Percentiles rank a stretch among this genome's conserved stretches.
phyloP scores from a whole-genome alignment of 805 yeast species.

The Candida xyloterini region DNA sequence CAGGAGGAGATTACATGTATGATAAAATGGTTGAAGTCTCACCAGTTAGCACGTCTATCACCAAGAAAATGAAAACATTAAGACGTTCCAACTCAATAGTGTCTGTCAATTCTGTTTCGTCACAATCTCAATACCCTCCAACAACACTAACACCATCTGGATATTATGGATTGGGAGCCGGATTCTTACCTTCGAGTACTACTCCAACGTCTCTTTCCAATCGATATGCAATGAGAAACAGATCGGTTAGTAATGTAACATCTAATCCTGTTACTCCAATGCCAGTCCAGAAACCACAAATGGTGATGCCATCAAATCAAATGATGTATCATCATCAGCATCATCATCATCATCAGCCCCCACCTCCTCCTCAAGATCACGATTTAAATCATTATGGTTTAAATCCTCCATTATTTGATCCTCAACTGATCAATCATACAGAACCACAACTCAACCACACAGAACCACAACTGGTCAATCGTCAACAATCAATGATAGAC shows the following conservation, averaged over 20 bases:
- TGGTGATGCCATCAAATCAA: constrained; percentile 3
- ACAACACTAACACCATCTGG: constrained; percentile 4
- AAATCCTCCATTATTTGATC: constrained; percentile 15
- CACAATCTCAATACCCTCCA: constrained; percentile 22
- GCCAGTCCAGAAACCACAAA: constrained; percentile 9
- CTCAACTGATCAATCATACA: constrained; percentile 11
- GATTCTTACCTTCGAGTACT: constrained; percentile 11
- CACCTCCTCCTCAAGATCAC: constrained; percentile 3
- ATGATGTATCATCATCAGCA: constrained; percentile 1
- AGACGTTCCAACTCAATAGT: constrained; percentile 30
- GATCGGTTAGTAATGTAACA: constrained; percentile 19
- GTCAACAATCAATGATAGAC: constrained; percentile 17
- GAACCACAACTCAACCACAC: constrained; percentile 1
- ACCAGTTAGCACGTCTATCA: constrained; percentile 26
- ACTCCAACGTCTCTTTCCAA: constrained; percentile 1
- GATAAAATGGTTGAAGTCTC: constrained; percentile 24
- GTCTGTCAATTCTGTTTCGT: constrained; percentile 25
- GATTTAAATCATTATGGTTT: constrained; percentile 4
- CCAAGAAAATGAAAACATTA: constrained; percentile 28
- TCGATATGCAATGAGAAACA: constrained; percentile 11
- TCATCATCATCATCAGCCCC: not conserved
- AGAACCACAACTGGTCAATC: not conserved
- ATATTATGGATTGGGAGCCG: constrained; percentile 4
- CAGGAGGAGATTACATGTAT: constrained; percentile 5
- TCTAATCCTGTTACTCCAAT: not conserved